Evolutionary conservation across 192 early-diverging fungal genomes (phyloP), one percentile per base, ranked within the genome.

Genomic region (Linnemannia schmuckeri): DNA sequence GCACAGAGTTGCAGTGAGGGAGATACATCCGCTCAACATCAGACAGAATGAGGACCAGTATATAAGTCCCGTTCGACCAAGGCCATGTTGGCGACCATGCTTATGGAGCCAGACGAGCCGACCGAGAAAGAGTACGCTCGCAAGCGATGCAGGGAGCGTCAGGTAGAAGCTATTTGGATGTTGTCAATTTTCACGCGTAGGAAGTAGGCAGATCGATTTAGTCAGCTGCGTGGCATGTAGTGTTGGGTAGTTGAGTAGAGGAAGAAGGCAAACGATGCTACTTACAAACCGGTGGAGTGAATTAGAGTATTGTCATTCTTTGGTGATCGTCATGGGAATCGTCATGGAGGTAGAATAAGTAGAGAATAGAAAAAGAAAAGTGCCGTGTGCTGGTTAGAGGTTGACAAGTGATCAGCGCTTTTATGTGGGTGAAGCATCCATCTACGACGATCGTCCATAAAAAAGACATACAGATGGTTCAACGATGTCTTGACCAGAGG

Each of bases 41-140:
- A 79, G 72, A 5, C 46, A 35, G 22, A 66, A 54, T 27, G 83
- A 76, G 22, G 79, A 47, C 75, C 72, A 81, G 79, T 86, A 86
- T 54, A 86, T 86, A 4, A 27, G 40, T 7, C 12, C 79, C 0
- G 84, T 78, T 24, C 79, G 69, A 61, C 84, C 84, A 35, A 81
- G 79, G 6, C 55, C 22, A 49, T 86, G 84, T 20, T n/a, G 52
- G 24, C 37, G 44, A 1, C 74, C 79, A 77, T 86, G 49, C 20
- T 40, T 69, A 13, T 40, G 57, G 44, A 80, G 54, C 52, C 54
- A 85, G 41, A 30, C 13, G 27, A 85, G 20, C 1, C 78, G 83
- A 8, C 38, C 5, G 18, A 44, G 18, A 71, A 85, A 85, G 30
- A 76, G 12, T 6, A 72, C 20, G 35, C 42, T 66, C 2, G 83